These are phyloP conservation scores for Candolleomyces eurysporus DNA, from an alignment of 768 basidiomycete species.

Conservation along the genomic window DNA sequence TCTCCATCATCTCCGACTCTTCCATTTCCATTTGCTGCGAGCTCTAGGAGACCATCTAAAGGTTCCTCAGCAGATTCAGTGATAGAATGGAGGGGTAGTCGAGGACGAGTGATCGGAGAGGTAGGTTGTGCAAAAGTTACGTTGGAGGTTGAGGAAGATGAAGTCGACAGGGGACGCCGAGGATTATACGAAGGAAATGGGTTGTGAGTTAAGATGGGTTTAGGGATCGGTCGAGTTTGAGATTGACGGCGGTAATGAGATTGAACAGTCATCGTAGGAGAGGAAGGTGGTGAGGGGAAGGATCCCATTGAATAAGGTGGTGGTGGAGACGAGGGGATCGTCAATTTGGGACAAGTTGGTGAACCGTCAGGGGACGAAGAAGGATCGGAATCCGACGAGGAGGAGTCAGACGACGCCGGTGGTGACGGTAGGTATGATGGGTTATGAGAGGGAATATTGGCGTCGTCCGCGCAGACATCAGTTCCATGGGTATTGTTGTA, in stretches of 20 bases:
- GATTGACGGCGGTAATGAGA: not conserved
- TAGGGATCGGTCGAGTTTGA: not conserved
- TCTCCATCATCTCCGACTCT: not conserved
- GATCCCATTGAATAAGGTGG: not conserved
- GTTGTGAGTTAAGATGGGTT: not conserved
- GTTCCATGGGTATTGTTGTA: not conserved
- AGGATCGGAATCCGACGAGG: not conserved
- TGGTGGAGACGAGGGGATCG: not conserved
- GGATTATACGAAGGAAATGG: constrained; percentile 1
- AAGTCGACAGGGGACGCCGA: not conserved
- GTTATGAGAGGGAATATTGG: not conserved
- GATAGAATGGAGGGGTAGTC: not conserved
- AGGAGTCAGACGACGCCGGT: not conserved
- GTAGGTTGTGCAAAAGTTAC: not conserved
- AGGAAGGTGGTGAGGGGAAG: not conserved
- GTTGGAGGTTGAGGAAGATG: not conserved
- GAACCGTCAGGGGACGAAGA: not conserved
- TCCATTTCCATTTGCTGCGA: not conserved
- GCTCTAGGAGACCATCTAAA: not conserved
- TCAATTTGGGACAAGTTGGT: not conserved
- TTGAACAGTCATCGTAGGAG: not conserved
- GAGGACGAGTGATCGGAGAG: not conserved
- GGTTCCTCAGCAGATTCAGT: not conserved
- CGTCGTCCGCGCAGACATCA: not conserved
- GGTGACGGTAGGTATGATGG: not conserved